Evolutionary conservation across 129 eudicot species (phyloP).

Genomic region (Flaveria trinervia): DNA sequence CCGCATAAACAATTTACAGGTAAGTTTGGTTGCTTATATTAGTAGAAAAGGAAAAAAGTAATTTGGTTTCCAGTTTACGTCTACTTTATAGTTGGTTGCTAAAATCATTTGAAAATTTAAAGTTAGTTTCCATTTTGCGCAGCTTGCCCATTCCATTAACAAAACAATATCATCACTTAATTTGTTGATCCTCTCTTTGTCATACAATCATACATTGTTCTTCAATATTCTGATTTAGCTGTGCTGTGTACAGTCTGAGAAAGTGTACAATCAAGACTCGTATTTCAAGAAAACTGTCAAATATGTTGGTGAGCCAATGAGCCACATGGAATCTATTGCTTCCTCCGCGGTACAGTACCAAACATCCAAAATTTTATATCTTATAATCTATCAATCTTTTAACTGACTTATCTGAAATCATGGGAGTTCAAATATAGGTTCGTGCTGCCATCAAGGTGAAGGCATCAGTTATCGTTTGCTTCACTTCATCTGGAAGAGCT

Average conservation of each 20-base stretch:
- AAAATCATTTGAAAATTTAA: not conserved
- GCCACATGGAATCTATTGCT: constrained; percentile 86
- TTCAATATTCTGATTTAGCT: constrained; percentile 5
- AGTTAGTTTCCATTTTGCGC: not conserved
- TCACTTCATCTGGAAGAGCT: constrained; percentile 93
- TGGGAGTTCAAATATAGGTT: constrained; percentile 41
- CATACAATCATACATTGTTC: not conserved
- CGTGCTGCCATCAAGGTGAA: constrained; percentile 92
- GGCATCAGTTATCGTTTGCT: constrained; percentile 89
- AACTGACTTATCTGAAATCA: not conserved
- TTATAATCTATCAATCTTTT: not conserved
- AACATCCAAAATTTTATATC: not conserved
- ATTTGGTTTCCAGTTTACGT: not conserved
- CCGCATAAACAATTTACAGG: not conserved
- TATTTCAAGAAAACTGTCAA: constrained; percentile 78
- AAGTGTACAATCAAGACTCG: constrained; percentile 84
- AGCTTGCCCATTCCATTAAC: not conserved
- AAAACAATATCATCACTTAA: not conserved
- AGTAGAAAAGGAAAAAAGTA: not conserved
- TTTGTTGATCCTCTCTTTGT: not conserved
- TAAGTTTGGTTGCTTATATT: not conserved
- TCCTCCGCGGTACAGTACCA: constrained; percentile 94
- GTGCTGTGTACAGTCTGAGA: constrained; percentile 65
- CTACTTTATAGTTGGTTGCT: not conserved
- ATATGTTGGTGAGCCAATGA: constrained; percentile 82